Base-by-base conservation (phyloP, 306 rosid genomes). In the Macrotyloma uniflorum region DNA sequence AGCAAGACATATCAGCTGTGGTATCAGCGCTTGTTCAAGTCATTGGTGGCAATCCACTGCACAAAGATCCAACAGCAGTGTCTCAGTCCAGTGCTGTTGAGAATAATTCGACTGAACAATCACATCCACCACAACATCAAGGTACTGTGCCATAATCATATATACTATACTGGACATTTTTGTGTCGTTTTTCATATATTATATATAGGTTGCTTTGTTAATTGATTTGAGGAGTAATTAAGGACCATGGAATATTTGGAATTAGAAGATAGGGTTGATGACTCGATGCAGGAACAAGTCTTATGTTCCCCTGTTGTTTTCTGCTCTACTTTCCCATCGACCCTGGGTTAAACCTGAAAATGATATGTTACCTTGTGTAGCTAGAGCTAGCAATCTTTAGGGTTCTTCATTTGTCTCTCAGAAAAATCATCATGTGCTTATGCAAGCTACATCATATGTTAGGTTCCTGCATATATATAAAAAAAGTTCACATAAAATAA, bases 1-100 rank as follows among this genome's bases (percentile, higher is more conserved):
- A 88, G 28, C 87, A 88, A 63, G 97, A 92, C 54, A 84, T n/a
- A 79, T 86, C 93, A 0, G 90, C 77, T 55, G 78, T 92, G 85
- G 91, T 92, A 9, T 87, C 88, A 0, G 93, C 93, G 28, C 85
- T 92, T 30, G 67, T 87, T 79, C 87, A 83, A 78, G 95, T 90
- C 51, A 90, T 92, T 26, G 89, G 85, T 16, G 85, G 87, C 69
- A 46, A 42, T 54, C 58, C 67, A 36, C 5, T 43, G 67, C 84
- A 77, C 18, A 55, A 63, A 22, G 33, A 68, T 43, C 85, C 84
- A 6, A 14, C 24, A 13, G 6, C 20, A 53, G 10, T 40, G 7
- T 46, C 74, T 75, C 85, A 46, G 1, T 67, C 86, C n/a, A 9
- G 8, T 38, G 10, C 51, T 23, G 16, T 47, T 3, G 19, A 33